phyloP scores from a whole-genome alignment of 2,329 filamentous ascomycete species.

The Grosmannia huntii region DNA sequence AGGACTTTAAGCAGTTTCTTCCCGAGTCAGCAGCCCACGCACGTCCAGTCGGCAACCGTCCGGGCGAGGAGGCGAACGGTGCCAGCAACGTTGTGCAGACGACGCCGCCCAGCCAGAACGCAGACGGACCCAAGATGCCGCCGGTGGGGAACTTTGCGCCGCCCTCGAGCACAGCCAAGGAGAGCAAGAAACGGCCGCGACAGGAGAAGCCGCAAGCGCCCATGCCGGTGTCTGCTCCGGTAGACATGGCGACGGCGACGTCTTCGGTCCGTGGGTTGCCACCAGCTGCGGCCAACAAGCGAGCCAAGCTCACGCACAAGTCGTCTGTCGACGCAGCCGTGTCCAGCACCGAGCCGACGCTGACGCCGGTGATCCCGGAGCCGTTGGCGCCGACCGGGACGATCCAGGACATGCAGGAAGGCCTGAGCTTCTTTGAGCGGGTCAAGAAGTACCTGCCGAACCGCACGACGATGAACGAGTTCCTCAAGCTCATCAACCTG shows the following conservation, averaged over 20 bases:
- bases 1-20: conserved; percentile 97
- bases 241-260: conserved; percentile 25
- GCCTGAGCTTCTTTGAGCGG: conserved; percentile 87
- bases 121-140: conserved; percentile 67
- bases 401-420: conserved; percentile 65
- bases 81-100: conserved; percentile 36
- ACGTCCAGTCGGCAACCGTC: conserved; percentile 45
- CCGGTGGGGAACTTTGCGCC: conserved; percentile 92
- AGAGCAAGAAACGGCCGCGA: conserved; percentile 76
- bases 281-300: conserved; percentile 34
- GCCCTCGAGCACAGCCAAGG: conserved; percentile 66
- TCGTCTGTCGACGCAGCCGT: conserved; percentile 47
- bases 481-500: conserved; percentile 91
- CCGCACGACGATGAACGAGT: conserved; percentile 85
- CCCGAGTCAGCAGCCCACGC: conserved; percentile 64
- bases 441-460: conserved; percentile 95
- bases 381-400: conserved; percentile 68
- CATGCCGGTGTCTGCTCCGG: conserved; percentile 30
- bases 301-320: conserved; percentile 62
- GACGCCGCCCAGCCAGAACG: conserved; percentile 36
- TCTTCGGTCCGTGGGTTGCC: conserved; percentile 23
- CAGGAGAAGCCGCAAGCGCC: conserved; percentile 40
- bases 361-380: conserved; percentile 79
- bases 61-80: conserved; percentile 42
- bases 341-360: conserved; percentile 63